Base-by-base conservation (phyloP, 164 flowering plant genomes). In the Protea cynaroides region DNA sequence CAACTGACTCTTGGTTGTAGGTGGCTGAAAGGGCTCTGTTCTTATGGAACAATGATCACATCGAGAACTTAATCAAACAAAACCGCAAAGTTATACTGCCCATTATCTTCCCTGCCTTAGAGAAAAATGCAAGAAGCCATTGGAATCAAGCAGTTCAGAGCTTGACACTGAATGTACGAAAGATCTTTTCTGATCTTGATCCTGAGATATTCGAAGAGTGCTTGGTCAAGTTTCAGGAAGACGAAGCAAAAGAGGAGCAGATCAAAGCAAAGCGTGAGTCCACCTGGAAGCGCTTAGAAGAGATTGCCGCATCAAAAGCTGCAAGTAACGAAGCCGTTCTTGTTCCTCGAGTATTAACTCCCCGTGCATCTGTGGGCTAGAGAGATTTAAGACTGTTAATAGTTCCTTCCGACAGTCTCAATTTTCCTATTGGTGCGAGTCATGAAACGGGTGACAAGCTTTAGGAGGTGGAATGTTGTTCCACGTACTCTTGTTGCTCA, bases 81-180 rank as follows among this genome's bases (percentile, higher is more conserved):
- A 86, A 86, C 60, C 82, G 80, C 17, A 74, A 75, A 52, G 80
- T 80, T 14, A 76, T 88, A 65, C 72, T 88, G 62, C 96, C 96
- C n/a, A 78, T 88, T 17, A 79, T 89, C 67, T 81, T 85, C 64
- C 87, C 96, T 50, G 86, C 89, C 10, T 59, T 89, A 76, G 92
- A 89, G 78, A 81, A 52, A 74, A 89, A 89, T 76, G 74, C 84
- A 36, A 68, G 74, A 49, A 72, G 68, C 50, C 96, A 86, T 68
- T 89, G 96, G 92, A 85, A 84, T 64, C 96, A 85, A 67, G 87
- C 83, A 19, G 95, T 88, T 50, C 90, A 78, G 65, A 74, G 87
- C 69, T 64, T 88, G 76, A 86, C 88, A 10, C 69, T 78, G 58
- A 89, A 85, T 72, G 84, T 86, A 17, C 83, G 87, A 38, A 86